Conservation (phyloP, 805 yeast genomes). For the Suhomyces pyralidae region DNA sequence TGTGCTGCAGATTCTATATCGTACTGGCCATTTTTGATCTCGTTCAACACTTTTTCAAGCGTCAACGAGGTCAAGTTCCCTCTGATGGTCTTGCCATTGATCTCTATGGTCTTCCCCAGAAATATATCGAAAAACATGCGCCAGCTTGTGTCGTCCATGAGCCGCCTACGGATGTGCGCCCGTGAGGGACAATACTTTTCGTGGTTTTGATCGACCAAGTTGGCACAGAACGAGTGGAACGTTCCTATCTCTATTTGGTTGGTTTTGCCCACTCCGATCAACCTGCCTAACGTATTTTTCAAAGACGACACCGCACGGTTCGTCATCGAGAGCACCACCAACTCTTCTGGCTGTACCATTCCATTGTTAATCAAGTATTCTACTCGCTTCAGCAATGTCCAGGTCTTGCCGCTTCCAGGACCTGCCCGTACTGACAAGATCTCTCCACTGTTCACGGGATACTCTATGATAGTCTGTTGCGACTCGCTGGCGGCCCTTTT, state of each 20-base stretch:
- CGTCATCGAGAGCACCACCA: constrained; percentile 64
- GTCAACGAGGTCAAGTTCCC: constrained; percentile 21
- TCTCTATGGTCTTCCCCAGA: constrained; percentile 31
- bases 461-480: constrained; percentile 46
- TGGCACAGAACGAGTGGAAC: constrained; percentile 61
- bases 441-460: constrained; percentile 36
- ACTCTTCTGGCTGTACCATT: constrained; percentile 47
- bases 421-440: constrained; percentile 60
- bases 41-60: constrained; percentile 23
- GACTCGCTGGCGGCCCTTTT: constrained; percentile 16
- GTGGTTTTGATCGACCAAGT: constrained; percentile 41
- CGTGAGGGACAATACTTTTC: constrained; percentile 9
- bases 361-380: constrained; percentile 41
- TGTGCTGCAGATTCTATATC: constrained; percentile 22
- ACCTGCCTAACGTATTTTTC: constrained; percentile 25
- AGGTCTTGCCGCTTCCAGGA: constrained; percentile 74
- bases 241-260: constrained; percentile 47
- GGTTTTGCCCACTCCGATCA: constrained; percentile 34
- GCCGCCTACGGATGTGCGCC: constrained; percentile 12
- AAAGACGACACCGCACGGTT: constrained; percentile 61
- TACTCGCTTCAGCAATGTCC: constrained; percentile 54
- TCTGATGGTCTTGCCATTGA: constrained; percentile 22
- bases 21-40: constrained; percentile 19
- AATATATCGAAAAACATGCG: constrained; percentile 30
- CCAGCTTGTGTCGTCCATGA: constrained; percentile 60